phyloP scores from a whole-genome alignment of 768 basidiomycete species.

The Cystofilobasidium capitatum region DNA sequence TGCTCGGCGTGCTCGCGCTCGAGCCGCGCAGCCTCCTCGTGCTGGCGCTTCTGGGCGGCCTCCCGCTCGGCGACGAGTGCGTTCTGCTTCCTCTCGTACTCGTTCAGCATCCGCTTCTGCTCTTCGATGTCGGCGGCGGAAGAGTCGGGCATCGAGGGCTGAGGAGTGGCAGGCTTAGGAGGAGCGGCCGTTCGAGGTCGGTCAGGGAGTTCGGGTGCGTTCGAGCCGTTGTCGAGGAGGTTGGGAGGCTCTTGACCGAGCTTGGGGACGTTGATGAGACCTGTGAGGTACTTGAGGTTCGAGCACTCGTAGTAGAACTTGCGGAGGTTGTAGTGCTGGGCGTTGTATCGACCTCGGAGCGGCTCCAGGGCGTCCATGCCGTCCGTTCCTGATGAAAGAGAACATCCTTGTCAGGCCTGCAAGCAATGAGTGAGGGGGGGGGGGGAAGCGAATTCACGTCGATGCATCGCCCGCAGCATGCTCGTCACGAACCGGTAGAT shows the following conservation, averaged over 20 bases:
- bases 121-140: conserved; percentile 65
- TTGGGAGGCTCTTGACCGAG: conserved; percentile 98
- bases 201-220: conserved; percentile 74
- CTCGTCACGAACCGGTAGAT: conserved; percentile 98
- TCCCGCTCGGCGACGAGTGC: conserved; percentile 71
- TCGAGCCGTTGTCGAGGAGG: conserved; percentile 61
- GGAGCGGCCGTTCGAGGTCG: conserved; percentile 51
- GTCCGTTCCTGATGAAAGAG: conserved; percentile 59
- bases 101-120: conserved; percentile 85
- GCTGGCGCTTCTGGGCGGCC: conserved; percentile 68
- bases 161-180: conserved; percentile 34
- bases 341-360: conserved; percentile 70
- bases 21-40: conserved; percentile 65
- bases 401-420: neutral
- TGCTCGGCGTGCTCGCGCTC: conserved; percentile 82
- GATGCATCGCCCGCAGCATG: conserved; percentile 95
- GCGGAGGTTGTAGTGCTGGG: conserved; percentile 85
- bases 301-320: conserved; percentile 99
- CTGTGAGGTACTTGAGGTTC: conserved; percentile 93
- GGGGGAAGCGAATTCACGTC: conserved; percentile 68
- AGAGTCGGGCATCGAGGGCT: conserved; percentile 54
- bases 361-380: conserved; percentile 82
- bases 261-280: conserved; percentile 96
- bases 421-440: neutral
- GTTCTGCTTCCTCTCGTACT: conserved; percentile 93